Base-by-base conservation (phyloP, 768 basidiomycete species). In the Pleurotus djamor region DNA sequence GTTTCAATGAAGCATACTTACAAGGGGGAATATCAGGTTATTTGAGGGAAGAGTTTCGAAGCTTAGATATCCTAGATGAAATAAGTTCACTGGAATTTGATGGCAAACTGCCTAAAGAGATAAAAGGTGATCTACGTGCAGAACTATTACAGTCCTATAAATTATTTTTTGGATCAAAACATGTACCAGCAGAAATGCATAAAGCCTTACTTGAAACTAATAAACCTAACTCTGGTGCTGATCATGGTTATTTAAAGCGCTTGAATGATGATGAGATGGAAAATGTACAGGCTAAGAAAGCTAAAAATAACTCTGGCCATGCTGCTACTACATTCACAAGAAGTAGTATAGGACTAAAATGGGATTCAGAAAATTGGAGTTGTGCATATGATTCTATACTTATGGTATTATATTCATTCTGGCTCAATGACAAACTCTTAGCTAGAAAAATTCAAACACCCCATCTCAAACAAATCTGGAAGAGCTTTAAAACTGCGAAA, bases 21-120 rank as follows among this genome's bases (percentile, higher is more conserved):
- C 65, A 48, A n/a, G 59, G 59, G 12, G 65, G 67, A 4, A 48
- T 58, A 1, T 54, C 54, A 28, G 65, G 64, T 4, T 48, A 52
- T 43, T 52, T 68, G 1, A 34, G 68, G 35, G 62, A 68, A 41
- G 69, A 72, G 60, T 69, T 69, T 55, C 37, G 70, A 48, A 69
- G 72, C 37, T 59, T 71, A 8, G 68, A 72, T 43, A 35, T 74
- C 17, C 55, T 74, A 6, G 66, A 74, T 65, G 60, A 67, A 17
- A 69, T 76, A 14, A 72, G 68, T 47, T 16, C 7, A 6, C 45
- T 7, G 17, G 45, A 16, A 9, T 9, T 47, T 8, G n/a, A 47
- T 6, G 7, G 45, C 7, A 13, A n/a, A 5, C n/a, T 47, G n/a
- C 45, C n/a, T 7, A 7, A 9, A 6, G 6, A 6, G n/a, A 47